Base-by-base conservation (phyloP, 345 rosid species). In the Kernera saxatilis region DNA sequence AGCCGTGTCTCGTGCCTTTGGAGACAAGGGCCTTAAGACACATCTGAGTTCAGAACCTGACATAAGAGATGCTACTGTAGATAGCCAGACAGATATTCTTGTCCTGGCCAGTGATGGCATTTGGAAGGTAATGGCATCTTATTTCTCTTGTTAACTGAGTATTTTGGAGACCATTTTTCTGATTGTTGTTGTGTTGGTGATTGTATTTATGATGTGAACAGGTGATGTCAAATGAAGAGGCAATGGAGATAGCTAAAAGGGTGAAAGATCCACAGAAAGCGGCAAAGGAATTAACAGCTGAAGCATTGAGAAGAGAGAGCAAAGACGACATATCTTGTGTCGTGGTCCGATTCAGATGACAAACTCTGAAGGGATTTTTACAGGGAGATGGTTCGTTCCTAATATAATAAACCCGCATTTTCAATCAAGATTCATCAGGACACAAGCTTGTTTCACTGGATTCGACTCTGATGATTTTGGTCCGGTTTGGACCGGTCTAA, bases 1-100 rank as follows among this genome's bases (percentile, higher is more conserved):
- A 69, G 96, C 96, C 0, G 96, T 89, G 60, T 87, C 96, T 68
- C 92, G 96, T 66, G 92, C 92, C 39, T 89, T 87, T 73, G 91
- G 96, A 13, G 96, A 89, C 54, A 87, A 87, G 80, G 88, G 89
- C 43, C 92, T 89, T 48, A 89, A 89, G 69, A 84, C 89, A 33
- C 92, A 89, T 82, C 78, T 89, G 43, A 83, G 96, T 30, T 89
- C 96, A 33, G 96, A 89, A 55, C 96, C 96, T 23, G 96, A 89
- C 64, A 73, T 87, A 33, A 85, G 17, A 76, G 75, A 79, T 13
- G 64, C 36, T 5, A 49, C 0, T 67, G 69, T 89, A 37, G 85
- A 85, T 67, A 64, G 53, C 70, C 76, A 17, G 41, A 77, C 76
- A 8, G 96, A 89, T 30, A 5, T 84, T 54, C 81, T 89, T 37